These are phyloP conservation scores for Melaleuca alternifolia DNA, from an alignment of 345 rosid genomes.

Conservation along the genomic window DNA sequence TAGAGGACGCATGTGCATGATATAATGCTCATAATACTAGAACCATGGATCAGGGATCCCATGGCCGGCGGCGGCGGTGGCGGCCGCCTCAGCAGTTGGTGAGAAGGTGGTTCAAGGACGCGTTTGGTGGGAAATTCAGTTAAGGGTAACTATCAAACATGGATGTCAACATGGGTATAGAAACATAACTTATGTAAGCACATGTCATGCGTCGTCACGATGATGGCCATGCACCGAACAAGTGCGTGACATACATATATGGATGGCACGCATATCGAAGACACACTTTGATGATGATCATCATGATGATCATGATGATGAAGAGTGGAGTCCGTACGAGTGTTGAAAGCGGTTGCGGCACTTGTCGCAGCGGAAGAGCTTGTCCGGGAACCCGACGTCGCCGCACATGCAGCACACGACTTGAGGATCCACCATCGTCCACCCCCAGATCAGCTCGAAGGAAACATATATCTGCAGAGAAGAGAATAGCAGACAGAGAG, in stretches of 20 bases:
- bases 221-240: background rate
- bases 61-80: background rate
- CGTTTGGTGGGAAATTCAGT: slow-evolving; percentile 14
- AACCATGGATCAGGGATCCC: background rate
- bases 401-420: slow-evolving; percentile 97
- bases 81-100: background rate
- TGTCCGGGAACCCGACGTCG: slow-evolving; percentile 91
- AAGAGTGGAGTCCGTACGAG: slow-evolving; percentile 40
- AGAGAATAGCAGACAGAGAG: background rate
- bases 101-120: background rate
- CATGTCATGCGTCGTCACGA: background rate
- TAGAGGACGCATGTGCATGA: background rate
- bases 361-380: slow-evolving; percentile 90
- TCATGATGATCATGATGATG: too few species aligned
- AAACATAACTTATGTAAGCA: background rate
- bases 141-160: slow-evolving; percentile 10
- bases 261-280: background rate
- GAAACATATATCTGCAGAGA: background rate
- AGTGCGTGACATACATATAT: background rate
- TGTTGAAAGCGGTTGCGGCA: slow-evolving; percentile 87
- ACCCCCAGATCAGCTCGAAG: background rate
- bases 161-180: background rate
- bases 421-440: slow-evolving; percentile 70
- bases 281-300: background rate
- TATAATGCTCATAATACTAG: slow-evolving; percentile 2